Percentiles rank a stretch among this genome's conserved stretches.
These are phyloP conservation scores for Phalaenopsis equestris DNA, from an alignment of 106 monocot species.

Conservation along the genomic window DNA sequence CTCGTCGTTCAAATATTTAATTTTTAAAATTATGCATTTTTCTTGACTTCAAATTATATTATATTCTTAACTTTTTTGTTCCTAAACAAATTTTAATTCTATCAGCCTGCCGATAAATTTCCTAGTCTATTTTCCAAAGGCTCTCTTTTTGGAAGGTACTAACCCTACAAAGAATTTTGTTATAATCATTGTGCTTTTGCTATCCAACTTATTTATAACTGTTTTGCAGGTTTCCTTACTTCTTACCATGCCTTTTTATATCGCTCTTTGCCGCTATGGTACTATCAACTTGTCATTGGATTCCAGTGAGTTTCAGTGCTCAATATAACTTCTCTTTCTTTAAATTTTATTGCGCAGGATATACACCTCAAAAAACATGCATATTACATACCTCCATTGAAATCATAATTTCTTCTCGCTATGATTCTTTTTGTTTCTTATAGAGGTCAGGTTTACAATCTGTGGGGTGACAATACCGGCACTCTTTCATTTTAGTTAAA, in stretches of 20 bases:
- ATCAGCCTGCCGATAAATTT: constrained; percentile 12
- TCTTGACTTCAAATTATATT: neutral
- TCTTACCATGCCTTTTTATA: constrained; percentile 11
- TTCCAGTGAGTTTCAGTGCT: constrained; percentile 9
- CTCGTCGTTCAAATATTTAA: neutral
- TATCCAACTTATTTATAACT: neutral
- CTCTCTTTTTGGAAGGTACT: constrained; percentile 7
- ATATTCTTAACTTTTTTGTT: neutral
- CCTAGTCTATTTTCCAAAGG: constrained; percentile 8
- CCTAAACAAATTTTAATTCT: neutral
- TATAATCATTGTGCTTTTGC: neutral
- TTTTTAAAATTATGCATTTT: neutral
- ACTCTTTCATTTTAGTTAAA: no score
- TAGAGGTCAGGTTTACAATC: no score
- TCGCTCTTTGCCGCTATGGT: constrained; percentile 6
- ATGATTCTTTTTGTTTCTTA: neutral
- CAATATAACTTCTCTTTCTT: neutral
- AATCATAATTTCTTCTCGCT: neutral
- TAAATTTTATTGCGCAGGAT: neutral
- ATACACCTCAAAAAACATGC: neutral
- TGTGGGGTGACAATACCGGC: no score
- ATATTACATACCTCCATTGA: neutral
- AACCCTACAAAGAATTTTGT: neutral
- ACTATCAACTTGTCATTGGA: constrained; percentile 1
- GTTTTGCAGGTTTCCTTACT: constrained; percentile 13